A percentile compares a stretch with the other conserved stretches of the same genome.
Evolutionary conservation across 805 yeast species (phyloP).

Genomic region (Lipomyces kockii): DNA sequence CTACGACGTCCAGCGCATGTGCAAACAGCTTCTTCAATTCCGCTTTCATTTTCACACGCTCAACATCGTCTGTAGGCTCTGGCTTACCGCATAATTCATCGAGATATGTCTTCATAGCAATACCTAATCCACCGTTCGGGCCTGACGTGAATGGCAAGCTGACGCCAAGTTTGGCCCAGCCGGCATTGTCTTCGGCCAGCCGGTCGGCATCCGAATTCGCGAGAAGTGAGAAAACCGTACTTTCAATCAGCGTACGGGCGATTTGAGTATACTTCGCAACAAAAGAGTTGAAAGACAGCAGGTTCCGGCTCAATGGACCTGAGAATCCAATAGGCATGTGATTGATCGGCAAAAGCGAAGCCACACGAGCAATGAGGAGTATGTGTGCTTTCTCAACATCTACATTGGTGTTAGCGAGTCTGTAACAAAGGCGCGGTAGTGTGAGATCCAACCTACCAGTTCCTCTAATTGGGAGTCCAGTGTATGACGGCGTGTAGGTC

Average conservation of each 20-base stretch:
- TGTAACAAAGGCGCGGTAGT: neutral
- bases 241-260: conserved; percentile 60
- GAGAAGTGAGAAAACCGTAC: conserved; percentile 56
- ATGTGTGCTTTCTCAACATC: conserved; percentile 46
- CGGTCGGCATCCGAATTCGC: conserved; percentile 65
- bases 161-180: conserved; percentile 59
- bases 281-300: conserved; percentile 70
- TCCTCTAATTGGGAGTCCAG: conserved; percentile 44
- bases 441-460: conserved; percentile 20
- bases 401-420: conserved; percentile 1
- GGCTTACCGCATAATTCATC: conserved; percentile 45
- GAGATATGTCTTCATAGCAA: conserved; percentile 59
- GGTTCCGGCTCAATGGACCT: conserved; percentile 71
- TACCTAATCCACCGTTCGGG: conserved; percentile 68
- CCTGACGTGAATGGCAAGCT: conserved; percentile 66
- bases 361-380: conserved; percentile 55
- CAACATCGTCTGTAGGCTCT: conserved; percentile 31
- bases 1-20: conserved; percentile 39
- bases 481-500: conserved; percentile 47
- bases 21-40: conserved; percentile 39
- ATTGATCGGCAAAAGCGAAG: conserved; percentile 53
- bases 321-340: conserved; percentile 61
- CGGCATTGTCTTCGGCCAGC: conserved; percentile 47
- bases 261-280: conserved; percentile 57
- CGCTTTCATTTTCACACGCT: conserved; percentile 18